These are phyloP conservation scores for Nasturtium officinale DNA, from an alignment of 345 rosid species.

Conservation along the genomic window DNA sequence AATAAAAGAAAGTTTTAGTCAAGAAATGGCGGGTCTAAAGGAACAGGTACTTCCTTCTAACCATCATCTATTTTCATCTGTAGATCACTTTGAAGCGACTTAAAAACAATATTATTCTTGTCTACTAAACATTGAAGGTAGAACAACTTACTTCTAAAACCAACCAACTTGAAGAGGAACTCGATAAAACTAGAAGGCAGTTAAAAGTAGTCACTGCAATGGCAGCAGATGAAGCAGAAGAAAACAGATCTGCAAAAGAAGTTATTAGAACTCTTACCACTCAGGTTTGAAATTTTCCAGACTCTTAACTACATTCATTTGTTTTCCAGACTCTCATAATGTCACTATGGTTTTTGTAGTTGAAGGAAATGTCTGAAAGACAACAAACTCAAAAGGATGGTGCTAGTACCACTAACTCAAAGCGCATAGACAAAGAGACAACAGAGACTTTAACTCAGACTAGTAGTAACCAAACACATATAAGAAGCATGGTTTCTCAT, in stretches of 20 bases:
- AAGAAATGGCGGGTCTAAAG: slow-evolving; percentile 62
- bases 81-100: slow-evolving; percentile 6
- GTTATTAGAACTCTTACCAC: slow-evolving; percentile 71
- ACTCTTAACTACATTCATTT: neutral
- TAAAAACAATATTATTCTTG: neutral
- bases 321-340: neutral
- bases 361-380: slow-evolving; percentile 64
- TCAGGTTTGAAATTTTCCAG: slow-evolving; percentile 57
- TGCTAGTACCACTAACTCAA: slow-evolving; percentile 40
- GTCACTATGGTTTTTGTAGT: slow-evolving; percentile 47
- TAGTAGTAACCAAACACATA: slow-evolving; percentile 40
- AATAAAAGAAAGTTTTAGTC: slow-evolving; percentile 49
- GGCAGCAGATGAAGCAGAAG: slow-evolving; percentile 86
- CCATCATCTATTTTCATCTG: neutral
- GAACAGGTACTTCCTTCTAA: slow-evolving; percentile 56
- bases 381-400: slow-evolving; percentile 46
- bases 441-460: slow-evolving; percentile 27
- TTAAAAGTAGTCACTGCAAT: slow-evolving; percentile 69
- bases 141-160: slow-evolving; percentile 65
- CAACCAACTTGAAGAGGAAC: slow-evolving; percentile 70
- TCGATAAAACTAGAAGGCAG: slow-evolving; percentile 61
- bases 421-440: slow-evolving; percentile 35
- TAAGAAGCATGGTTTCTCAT: slow-evolving; percentile 43
- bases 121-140: slow-evolving; percentile 54
- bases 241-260: slow-evolving; percentile 80